Evolutionary conservation across 2,329 filamentous ascomycete species (phyloP), one percentile per base, ranked within the genome.

Genomic region (Akanthomyces uredinophilus): DNA sequence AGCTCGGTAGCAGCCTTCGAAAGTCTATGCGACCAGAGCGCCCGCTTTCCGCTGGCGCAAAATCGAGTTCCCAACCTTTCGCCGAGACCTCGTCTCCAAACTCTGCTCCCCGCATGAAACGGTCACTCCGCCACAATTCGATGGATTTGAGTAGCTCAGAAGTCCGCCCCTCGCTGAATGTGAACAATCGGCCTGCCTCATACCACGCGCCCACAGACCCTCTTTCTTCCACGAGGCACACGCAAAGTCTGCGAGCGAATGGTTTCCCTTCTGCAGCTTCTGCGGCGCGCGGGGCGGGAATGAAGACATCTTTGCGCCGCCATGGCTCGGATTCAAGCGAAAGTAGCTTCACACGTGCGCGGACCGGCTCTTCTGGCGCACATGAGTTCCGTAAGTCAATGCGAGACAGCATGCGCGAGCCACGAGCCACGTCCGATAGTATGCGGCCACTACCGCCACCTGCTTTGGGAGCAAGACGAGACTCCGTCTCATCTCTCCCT

Each of bases 341-440:
- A 50, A 96, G 90, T 75, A 96, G 91, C 71, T 96, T 96, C 77
- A 89, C 85, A 70, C 87, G 91, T 32, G 75, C 79, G 49, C 82
- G 83, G 64, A 76, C 81, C 43, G 71, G 77, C 57, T 71, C 73
- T 6, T 74, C 75, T 46, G 74, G 79, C 49, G 80, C 80, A 0
- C 83, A 86, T 59, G 82, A 78, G 1, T 91, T 96, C 79, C 87
- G 87, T 62, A 83, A 80, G 57, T 91, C 90, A 1, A 90, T 96
- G 90, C 83, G 92, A 63, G 65, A 68, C 32, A 68, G 66, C 47
- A 39, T 65, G 47, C 68, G 64, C 7, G 70, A 72, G 14, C 56
- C 66, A 22, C 62, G 64, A 13, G 52, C 66, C 3, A 65, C 68
- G 5, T 76, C 74, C 29, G 71, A 78, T 22, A 54, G 87, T 63